Evolutionary conservation across 2,329 filamentous ascomycete species (phyloP), one percentile per base, ranked within the genome.

Genomic region (Botrytis aclada): DNA sequence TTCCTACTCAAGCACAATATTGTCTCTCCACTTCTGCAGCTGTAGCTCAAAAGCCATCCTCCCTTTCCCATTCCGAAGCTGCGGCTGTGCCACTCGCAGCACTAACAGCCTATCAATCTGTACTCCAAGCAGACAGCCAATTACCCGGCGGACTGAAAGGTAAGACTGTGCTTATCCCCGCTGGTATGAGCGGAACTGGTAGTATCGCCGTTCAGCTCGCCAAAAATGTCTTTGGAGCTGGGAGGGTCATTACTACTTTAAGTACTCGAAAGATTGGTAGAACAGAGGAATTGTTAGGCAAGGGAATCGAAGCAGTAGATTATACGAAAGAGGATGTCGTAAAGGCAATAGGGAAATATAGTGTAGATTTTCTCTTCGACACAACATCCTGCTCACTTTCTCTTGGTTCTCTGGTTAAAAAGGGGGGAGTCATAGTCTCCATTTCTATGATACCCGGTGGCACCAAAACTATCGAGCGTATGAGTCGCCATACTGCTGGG

Each of bases 41-140:
- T 69, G 77, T 84, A 16, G 81, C 82, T 0, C 75, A 80, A 34
- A 85, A 84, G 74, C 84, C 84, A 0, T 76, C 77, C 5, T 80
- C 80, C 7, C 58, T 85, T 16, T 81, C 80, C 0, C 84, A 83
- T 62, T 78, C 76, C 25, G 81, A 84, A 43, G 83, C 84, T 20
- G 82, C 83, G 7, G 81, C 82, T 7, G 78, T 85, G 9, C 83
- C 83, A 7, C 76, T 84, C 22, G 82, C 82, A 1, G 81, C 78
- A 1, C 74, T 82, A 72, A 84, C 83, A 20, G 82, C 83, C 2
- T 75, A 84, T 4, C 82, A 84, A 75, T 81, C 80, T 4, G 74
- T 85, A 2, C 75, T 77, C 18, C 78, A 79, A 32, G 83, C 81
- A 56, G 75, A 81, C 12, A 54, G 54, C 2, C 67, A 63, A 5